A percentile compares a stretch with the other conserved stretches of the same genome.
These are phyloP conservation scores for Calocybe gangraenosa DNA, from an alignment of 768 basidiomycete species.

Conservation along the genomic window DNA sequence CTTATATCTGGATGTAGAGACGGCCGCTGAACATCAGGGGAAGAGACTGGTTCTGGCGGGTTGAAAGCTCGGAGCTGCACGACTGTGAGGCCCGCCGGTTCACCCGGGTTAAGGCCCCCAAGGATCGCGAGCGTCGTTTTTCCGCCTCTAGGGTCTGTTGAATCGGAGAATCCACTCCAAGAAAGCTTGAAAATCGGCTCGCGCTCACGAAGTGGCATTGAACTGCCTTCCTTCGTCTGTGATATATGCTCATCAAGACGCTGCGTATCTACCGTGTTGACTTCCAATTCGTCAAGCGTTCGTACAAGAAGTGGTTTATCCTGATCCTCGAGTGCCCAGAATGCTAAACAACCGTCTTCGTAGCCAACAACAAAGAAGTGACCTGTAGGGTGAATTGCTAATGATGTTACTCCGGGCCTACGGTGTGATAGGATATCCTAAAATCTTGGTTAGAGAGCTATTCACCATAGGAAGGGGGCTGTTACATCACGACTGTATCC, in stretches of 20 bases:
- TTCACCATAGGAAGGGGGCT: background rate
- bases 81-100: constrained; percentile 61
- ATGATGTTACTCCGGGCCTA: constrained; percentile 60
- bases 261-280: constrained; percentile 49
- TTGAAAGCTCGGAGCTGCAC: constrained; percentile 66
- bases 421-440: constrained; percentile 72
- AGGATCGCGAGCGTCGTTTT: constrained; percentile 70
- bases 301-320: constrained; percentile 71
- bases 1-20: constrained; percentile 45
- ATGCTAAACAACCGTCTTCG: constrained; percentile 76
- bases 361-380: constrained; percentile 80
- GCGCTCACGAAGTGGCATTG: constrained; percentile 22
- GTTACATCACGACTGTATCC: constrained; percentile 56
- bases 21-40: constrained; percentile 25
- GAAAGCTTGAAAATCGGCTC: constrained; percentile 86
- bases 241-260: constrained; percentile 39
- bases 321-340: constrained; percentile 80
- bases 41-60: constrained; percentile 37
- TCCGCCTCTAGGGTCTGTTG: constrained; percentile 61
- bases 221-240: constrained; percentile 14
- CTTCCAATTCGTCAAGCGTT: constrained; percentile 54
- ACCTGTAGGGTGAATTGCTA: constrained; percentile 70
- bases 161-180: constrained; percentile 77
- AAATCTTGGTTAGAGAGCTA: background rate
- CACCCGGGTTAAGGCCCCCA: constrained; percentile 61